phyloP scores from a whole-genome alignment of 2,329 filamentous ascomycete species.

The Diaporthe sp. region DNA sequence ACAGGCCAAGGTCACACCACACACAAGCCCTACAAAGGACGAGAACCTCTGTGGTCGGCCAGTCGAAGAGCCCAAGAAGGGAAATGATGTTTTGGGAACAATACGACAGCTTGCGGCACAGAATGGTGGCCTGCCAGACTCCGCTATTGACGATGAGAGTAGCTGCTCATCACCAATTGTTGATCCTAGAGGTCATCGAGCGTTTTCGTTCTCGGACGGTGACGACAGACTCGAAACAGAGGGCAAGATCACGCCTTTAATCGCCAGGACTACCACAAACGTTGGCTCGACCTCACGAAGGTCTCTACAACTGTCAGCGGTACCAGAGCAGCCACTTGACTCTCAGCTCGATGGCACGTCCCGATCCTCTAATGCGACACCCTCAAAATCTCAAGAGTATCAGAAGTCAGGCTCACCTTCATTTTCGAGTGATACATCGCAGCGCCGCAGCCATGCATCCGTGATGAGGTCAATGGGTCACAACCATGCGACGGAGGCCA shows the following conservation, averaged over 20 bases:
- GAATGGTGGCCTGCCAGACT: slow-evolving; percentile 40
- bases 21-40: slow-evolving; percentile 37
- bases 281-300: slow-evolving; percentile 1
- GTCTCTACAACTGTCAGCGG: background rate
- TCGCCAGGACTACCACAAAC: background rate
- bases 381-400: background rate
- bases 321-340: background rate
- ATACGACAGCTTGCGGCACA: slow-evolving; percentile 35
- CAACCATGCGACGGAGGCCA: slow-evolving; percentile 25
- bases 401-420: slow-evolving; percentile 5
- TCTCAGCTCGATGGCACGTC: slow-evolving; percentile 3
- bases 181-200: background rate
- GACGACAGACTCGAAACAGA: slow-evolving; percentile 2
- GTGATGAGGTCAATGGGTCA: slow-evolving; percentile 32
- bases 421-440: slow-evolving; percentile 21
- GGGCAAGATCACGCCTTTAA: background rate
- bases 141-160: slow-evolving; percentile 33
- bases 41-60: slow-evolving; percentile 27
- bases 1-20: slow-evolving; percentile 36
- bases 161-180: slow-evolving; percentile 26
- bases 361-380: background rate
- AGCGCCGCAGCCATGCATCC: slow-evolving; percentile 24
- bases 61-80: background rate
- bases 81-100: slow-evolving; percentile 13
- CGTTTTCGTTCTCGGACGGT: slow-evolving; percentile 19